Base-by-base conservation (phyloP, 208 protist species). In the Trypanosoma cruzi region DNA sequence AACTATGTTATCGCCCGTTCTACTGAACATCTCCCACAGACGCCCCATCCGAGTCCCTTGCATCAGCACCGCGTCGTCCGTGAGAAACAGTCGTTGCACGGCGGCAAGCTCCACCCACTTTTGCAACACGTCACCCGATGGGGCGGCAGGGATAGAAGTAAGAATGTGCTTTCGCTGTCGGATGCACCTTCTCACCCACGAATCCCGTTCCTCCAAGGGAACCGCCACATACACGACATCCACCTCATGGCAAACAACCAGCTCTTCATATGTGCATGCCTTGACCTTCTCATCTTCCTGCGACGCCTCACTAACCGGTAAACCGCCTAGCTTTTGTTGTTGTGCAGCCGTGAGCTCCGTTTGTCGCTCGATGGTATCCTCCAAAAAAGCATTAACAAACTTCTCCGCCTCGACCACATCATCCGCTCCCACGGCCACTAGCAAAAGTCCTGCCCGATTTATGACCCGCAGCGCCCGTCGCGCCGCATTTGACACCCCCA, bases 161-260 rank as follows among this genome's bases (percentile, higher is more conserved):
- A 69, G 53, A 32, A 69, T 28, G 37, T 69, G 64, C 40, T 69
- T 69, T 5, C 53, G 16, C 4, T 61, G 50, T 16, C 37, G 53
- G n/a, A 69, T 61, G 49, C 64, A 69, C 6, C 16, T 31, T 8
- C 20, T 69, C 22, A 69, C 64, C 64, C 50, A 69, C n/a, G 18
- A 6, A 50, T 59, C 53, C 2, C 64, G 50, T n/a, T 34, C 32
- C 28, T 36, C 24, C 7, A 69, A 1, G 13, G 53, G 64, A 28
- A 69, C 2, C 14, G 64, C 36, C n/a, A 69, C 14, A 37, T 69
- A 69, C 37, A 69, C 53, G 46, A 69, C 37, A 59, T 69, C 64
- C 53, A 69, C 64, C 8, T 69, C 64, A 11, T 24, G 50, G 31
- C n/a, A 40, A 34, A 34, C 44, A 5, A 59, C 28, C 20, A 69